Evolutionary conservation across 2,329 filamentous ascomycete genomes (phyloP).

Genomic region (Apiospora rasikravindrae): DNA sequence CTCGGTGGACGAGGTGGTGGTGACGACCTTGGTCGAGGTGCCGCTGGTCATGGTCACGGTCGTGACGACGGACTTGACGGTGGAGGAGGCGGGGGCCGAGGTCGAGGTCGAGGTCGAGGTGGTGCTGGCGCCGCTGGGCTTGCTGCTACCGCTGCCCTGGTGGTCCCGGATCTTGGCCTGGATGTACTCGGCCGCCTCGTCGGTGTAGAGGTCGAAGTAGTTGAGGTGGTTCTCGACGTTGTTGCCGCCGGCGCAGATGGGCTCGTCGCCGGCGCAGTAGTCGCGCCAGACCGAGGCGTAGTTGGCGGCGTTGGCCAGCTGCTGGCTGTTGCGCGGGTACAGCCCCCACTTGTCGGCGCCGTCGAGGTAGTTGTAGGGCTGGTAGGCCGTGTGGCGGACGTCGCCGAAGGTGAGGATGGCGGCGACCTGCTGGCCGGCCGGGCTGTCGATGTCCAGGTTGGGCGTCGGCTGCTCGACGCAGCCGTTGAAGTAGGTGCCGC

Average conservation of each 20-base stretch:
- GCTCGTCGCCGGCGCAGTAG: slow-evolving; percentile 45
- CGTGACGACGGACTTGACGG: slow-evolving; percentile 7
- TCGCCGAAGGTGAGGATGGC: slow-evolving; percentile 43
- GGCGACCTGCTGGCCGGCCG: slow-evolving; percentile 40
- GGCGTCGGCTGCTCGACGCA: slow-evolving; percentile 34
- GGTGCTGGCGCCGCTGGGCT: not conserved
- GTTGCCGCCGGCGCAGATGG: slow-evolving; percentile 45
- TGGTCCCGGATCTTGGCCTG: slow-evolving; percentile 11
- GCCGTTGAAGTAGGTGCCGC: slow-evolving; percentile 40
- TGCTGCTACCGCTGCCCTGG: not conserved
- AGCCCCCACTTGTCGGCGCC: slow-evolving; percentile 34
- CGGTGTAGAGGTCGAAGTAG: slow-evolving; percentile 42
- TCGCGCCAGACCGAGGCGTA: slow-evolving; percentile 36
- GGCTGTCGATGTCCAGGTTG: slow-evolving; percentile 34
- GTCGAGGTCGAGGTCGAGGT: not conserved
- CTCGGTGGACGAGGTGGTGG: slow-evolving; percentile 3
- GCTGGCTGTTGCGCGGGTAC: slow-evolving; percentile 37
- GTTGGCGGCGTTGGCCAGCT: slow-evolving; percentile 36
- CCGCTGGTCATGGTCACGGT: slow-evolving; percentile 1
- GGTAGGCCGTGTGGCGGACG: slow-evolving; percentile 40
- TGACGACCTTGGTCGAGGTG: not conserved
- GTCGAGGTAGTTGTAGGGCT: slow-evolving; percentile 40
- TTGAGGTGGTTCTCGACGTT: slow-evolving; percentile 41
- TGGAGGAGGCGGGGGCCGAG: not conserved
- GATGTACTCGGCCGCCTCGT: slow-evolving; percentile 29